Conservation (phyloP, 179 eudicot species). For the Drosera spatulata region DNA sequence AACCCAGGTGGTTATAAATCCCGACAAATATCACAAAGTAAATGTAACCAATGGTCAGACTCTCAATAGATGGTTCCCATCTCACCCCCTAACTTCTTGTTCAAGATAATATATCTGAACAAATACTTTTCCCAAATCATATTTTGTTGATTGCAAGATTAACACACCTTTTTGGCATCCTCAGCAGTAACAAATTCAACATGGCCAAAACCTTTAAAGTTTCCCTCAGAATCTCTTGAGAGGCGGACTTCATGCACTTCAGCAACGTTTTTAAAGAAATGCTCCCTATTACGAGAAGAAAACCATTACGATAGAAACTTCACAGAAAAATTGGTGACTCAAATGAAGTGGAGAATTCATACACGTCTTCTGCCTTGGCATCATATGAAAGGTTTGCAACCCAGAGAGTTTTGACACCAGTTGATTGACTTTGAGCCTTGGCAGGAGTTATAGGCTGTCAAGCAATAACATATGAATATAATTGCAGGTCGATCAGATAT, state of each 20-base stretch:
- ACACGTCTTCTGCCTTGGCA: constrained; percentile 54
- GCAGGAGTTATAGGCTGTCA: constrained; percentile 65
- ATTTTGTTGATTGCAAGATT: too few species aligned
- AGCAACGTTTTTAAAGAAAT: constrained; percentile 59
- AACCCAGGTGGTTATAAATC: too few species aligned
- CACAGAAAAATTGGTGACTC: not conserved
- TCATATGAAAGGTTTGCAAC: constrained; percentile 55
- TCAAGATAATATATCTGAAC: too few species aligned
- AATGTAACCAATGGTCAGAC: too few species aligned
- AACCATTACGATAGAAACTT: not conserved
- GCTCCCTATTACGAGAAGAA: constrained; percentile 27
- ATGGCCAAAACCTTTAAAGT: constrained; percentile 74
- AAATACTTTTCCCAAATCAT: too few species aligned
- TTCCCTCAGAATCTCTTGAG: constrained; percentile 34
- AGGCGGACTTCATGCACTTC: constrained; percentile 62
- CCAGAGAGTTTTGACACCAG: constrained; percentile 59
- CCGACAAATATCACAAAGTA: too few species aligned
- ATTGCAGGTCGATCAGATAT: not conserved
- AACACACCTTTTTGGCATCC: constrained; percentile 57
- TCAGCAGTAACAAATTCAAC: constrained; percentile 74
- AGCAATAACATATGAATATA: not conserved
- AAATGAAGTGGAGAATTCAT: constrained; percentile 14
- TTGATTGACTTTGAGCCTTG: constrained; percentile 30
- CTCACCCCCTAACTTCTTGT: too few species aligned
- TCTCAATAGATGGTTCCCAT: too few species aligned